Conservation (phyloP, 176 grass and related monocot genomes). For the Tillandsia leiboldiana region DNA sequence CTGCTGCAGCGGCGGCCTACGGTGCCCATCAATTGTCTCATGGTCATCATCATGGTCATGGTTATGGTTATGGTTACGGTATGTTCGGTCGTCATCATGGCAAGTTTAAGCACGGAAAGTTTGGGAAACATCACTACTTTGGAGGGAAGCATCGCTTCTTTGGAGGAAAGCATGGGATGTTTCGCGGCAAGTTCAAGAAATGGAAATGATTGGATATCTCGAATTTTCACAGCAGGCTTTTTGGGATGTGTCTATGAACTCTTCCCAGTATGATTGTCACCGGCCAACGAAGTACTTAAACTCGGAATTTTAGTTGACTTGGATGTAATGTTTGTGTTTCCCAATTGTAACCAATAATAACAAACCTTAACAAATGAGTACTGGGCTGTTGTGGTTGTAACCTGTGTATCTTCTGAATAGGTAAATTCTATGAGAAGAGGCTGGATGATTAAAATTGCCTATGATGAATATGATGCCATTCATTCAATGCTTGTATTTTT, state of each 20-base stretch:
- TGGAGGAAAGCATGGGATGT: conserved; percentile 9
- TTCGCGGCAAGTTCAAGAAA: conserved; percentile 20
- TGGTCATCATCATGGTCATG: conserved; percentile 13
- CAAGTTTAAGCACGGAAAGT: conserved; percentile 17
- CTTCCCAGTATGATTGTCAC: no score
- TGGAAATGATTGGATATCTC: conserved; percentile 11
- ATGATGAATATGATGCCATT: no score
- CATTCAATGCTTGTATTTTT: no score
- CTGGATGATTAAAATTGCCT: no score
- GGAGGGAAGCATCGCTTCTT: conserved; percentile 8
- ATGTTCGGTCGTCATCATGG: conserved; percentile 19
- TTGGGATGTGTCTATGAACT: neutral
- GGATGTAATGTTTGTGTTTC: no score
- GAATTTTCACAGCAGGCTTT: neutral
- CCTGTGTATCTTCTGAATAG: no score
- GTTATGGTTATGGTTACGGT: conserved; percentile 7
- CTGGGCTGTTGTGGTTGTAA: no score
- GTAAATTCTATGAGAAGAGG: no score
- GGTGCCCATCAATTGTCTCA: conserved; percentile 27
- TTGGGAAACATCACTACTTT: conserved; percentile 9
- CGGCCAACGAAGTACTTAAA: no score
- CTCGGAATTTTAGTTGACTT: no score
- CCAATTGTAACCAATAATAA: no score
- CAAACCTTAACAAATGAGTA: no score
- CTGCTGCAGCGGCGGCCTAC: conserved; percentile 23